Base-by-base conservation (phyloP, 2,329 filamentous ascomycete genomes). In the Beauveria caledonica region DNA sequence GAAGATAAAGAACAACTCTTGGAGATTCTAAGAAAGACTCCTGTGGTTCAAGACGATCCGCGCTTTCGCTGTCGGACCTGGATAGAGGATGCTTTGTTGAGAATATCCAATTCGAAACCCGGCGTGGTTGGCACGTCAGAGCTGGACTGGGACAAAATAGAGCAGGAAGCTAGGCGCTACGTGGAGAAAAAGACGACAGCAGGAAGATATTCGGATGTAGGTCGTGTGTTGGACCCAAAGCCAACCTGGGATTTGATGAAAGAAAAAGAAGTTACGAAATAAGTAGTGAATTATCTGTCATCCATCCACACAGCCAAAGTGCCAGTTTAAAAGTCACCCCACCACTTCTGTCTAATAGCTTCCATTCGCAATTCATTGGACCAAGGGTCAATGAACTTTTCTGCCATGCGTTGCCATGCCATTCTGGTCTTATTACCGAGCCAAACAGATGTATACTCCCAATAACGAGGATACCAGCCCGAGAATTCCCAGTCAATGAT, bases 401-500 rank as follows among this genome's bases (percentile, higher is more conserved):
- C 21, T 19, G 36, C 55, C 45, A 58, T 19, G 15, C 33, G 13
- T 33, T 58, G 58, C 49, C 58, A 60, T 27, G 42, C 49, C 19
- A 21, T 40, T 13, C 49, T 60, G 5, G 42, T 55, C 23, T 50
- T 58, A 23, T 44, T 58, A 13, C 45, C 55, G 2, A 50, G 46
- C 55, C 55, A 58, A 17, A 44, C 36, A 33, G 55, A 58, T 2
- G 66, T 69, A n/a, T 67, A 69, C 55, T 71, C 70, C 69, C 68
- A 72, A 58, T 71, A 71, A 52, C 70, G 67, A 1, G 68, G 71
- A 62, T 70, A 70, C 68, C 70, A 72, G 55, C 74, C 74, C 2
- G 73, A 63, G 63, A 70, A 69, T 3, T 51, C 70, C 69, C 69
- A 72, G 51, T 72, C 69, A 48, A 73, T 65, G 23, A 71, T 67